Evolutionary conservation across 2,329 filamentous ascomycete species (phyloP).

Genomic region (Fusarium proliferatum): DNA sequence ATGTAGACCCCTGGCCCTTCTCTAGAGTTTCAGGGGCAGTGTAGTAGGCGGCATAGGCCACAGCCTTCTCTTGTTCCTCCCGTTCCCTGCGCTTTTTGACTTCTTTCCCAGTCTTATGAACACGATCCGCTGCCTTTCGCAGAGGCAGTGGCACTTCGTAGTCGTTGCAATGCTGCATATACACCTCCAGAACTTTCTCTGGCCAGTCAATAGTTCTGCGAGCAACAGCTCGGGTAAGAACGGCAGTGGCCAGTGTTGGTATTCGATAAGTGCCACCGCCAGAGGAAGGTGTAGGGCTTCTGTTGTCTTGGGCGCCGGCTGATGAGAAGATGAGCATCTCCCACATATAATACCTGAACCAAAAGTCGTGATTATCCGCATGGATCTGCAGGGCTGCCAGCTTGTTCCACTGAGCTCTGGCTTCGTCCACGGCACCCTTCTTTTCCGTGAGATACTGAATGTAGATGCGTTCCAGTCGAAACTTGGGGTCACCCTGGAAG

Average conservation of each 20-base stretch:
- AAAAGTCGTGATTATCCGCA: slow-evolving; percentile 88
- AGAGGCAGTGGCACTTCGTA: slow-evolving; percentile 84
- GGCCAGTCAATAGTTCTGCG: slow-evolving; percentile 77
- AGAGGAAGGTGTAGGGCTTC: slow-evolving; percentile 63
- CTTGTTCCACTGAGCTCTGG: slow-evolving; percentile 80
- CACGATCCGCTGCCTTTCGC: slow-evolving; percentile 77
- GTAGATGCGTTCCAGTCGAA: slow-evolving; percentile 88
- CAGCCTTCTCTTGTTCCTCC: slow-evolving; percentile 71
- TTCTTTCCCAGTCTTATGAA: slow-evolving; percentile 74
- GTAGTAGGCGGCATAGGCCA: slow-evolving; percentile 59
- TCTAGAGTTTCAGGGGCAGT: slow-evolving; percentile 43
- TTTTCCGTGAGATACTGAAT: slow-evolving; percentile 92
- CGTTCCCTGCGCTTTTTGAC: slow-evolving; percentile 72
- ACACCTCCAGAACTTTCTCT: slow-evolving; percentile 79
- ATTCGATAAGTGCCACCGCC: slow-evolving; percentile 63
- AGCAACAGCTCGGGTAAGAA: slow-evolving; percentile 77
- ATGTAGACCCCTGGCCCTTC: slow-evolving; percentile 41
- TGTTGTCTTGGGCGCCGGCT: slow-evolving; percentile 54
- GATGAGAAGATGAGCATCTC: slow-evolving; percentile 77
- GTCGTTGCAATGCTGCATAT: slow-evolving; percentile 85
- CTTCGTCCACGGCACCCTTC: slow-evolving; percentile 79
- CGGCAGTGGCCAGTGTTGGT: slow-evolving; percentile 79
- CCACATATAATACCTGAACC: slow-evolving; percentile 92
- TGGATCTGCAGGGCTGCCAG: slow-evolving; percentile 72
- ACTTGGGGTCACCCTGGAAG: slow-evolving; percentile 88